Conservation (phyloP, 2,329 filamentous ascomycete genomes). For the Calonectria pauciramosa region DNA sequence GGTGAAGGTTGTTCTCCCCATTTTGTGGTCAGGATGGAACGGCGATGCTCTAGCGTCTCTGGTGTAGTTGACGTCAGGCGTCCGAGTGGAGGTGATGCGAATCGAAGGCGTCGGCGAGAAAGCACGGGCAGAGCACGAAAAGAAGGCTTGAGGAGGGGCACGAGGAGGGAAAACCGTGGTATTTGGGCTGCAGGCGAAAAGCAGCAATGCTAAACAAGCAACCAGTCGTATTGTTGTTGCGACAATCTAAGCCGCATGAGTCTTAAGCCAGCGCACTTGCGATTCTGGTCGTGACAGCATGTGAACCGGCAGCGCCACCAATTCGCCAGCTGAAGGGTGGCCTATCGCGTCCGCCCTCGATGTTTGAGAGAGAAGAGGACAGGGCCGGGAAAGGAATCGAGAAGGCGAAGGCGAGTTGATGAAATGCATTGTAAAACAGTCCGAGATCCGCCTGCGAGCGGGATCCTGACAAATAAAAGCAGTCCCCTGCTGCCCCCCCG, state of each 20-base stretch:
- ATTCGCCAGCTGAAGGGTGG: background rate
- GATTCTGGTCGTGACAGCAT: background rate
- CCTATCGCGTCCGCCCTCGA: background rate
- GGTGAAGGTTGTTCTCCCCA: constrained; percentile 74
- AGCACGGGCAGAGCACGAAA: background rate
- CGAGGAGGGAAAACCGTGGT: background rate
- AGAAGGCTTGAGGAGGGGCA: background rate
- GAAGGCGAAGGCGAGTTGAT: background rate
- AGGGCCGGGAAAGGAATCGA: background rate
- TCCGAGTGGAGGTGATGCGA: background rate
- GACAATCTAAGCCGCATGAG: constrained; percentile 5
- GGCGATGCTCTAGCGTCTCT: background rate
- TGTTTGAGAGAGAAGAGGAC: background rate
- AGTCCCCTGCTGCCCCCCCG: background rate
- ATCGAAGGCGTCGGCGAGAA: background rate
- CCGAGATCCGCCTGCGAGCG: background rate
- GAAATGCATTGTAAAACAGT: constrained; percentile 5
- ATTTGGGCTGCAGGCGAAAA: background rate
- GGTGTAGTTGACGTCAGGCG: constrained; percentile 18
- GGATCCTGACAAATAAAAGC: constrained; percentile 3
- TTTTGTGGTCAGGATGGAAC: constrained; percentile 24
- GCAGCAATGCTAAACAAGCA: background rate
- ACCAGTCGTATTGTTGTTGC: background rate
- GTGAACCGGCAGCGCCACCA: background rate
- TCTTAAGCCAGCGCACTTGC: constrained; percentile 3